Base-by-base conservation (phyloP, 2,329 filamentous ascomycete species). In the Fusarium heterosporum region DNA sequence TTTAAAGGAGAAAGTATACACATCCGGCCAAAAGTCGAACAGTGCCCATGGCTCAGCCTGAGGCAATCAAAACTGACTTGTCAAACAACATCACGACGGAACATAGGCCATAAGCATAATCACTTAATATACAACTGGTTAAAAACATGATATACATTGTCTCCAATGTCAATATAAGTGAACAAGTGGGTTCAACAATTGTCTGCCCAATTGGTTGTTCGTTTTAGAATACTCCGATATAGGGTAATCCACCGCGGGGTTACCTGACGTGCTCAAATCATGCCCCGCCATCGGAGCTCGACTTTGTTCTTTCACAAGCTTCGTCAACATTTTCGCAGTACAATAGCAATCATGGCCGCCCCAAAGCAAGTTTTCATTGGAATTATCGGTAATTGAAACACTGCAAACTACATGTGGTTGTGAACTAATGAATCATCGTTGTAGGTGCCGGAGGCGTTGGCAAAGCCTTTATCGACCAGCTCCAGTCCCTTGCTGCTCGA, bases 381-480 rank as follows among this genome's bases (percentile, higher is more conserved):
- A 72, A 78, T 87, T 34, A 85, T 86, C 66, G 82, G 82, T 84
- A 79, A 69, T 46, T 64, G 51, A 26, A 34, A 28, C 32, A 36
- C 12, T 25, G 4, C 17, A 38, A 26, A 12, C 19, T 22, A 39
- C 6, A 46, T 5, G 22, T 4, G 2, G 16, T 30, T 26, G 26
- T 17, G 34, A 38, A 48, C 65, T 73, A 66, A 75, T 47, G 17
- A 39, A 56, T 34, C 12, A 30, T 22, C 17, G 51, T 56, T 71
- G 68, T 75, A 96, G 94, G 96, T 75, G 92, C 91, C 73, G 96
- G 96, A 72, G 95, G 95, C 68, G 96, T 98, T 64, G 96, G 96
- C 75, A 94, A 94, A 80, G 89, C 88, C 81, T 97, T 98, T 84
- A 87, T 98, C 66, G 84, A 85, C 70, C 96, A 98, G 80, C 88